Percentiles rank a stretch among this genome's conserved stretches.
Evolutionary conservation across 78 protist species (phyloP).

Genomic region (Salpingoeca rosetta): DNA sequence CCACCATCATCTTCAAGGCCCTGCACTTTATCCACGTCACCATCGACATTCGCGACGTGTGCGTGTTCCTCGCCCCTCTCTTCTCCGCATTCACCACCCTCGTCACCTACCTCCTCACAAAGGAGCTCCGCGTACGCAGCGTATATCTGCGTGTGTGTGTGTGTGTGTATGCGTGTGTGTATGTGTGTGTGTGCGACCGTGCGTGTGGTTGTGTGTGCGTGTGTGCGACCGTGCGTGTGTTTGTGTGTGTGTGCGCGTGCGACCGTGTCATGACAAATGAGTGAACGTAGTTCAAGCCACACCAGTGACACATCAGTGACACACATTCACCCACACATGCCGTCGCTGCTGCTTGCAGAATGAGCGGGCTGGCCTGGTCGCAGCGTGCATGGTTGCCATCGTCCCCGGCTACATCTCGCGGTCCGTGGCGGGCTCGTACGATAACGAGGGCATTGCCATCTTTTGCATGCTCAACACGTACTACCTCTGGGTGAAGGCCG

Average conservation of each 20-base stretch:
- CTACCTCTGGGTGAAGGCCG: constrained; percentile 76
- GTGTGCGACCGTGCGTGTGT: too few relatives aligned
- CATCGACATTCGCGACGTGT: constrained; percentile 79
- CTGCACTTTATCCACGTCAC: constrained; percentile 61
- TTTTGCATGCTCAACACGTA: constrained; percentile 83
- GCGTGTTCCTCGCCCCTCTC: constrained; percentile 90
- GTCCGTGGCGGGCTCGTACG: constrained; percentile 98
- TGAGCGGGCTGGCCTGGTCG: too few relatives aligned
- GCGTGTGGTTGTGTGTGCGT: too few relatives aligned
- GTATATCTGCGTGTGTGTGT: constrained; percentile 87
- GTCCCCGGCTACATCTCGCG: constrained; percentile 81
- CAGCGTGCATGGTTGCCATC: not conserved
- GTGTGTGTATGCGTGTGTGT: too few relatives aligned
- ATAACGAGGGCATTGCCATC: constrained; percentile 97
- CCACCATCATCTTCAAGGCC: constrained; percentile 66
- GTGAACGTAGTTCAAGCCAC: too few relatives aligned
- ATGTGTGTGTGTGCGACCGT: too few relatives aligned
- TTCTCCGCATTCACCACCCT: constrained; percentile 76
- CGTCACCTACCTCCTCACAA: constrained; percentile 56
- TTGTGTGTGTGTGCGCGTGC: not conserved
- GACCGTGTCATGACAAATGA: not conserved
- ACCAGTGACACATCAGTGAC: too few relatives aligned
- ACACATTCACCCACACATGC: too few relatives aligned
- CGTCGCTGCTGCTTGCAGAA: too few relatives aligned
- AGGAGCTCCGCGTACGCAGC: constrained; percentile 39